phyloP scores from a whole-genome alignment of 768 basidiomycete genomes.

The Amanita jacksonii region DNA sequence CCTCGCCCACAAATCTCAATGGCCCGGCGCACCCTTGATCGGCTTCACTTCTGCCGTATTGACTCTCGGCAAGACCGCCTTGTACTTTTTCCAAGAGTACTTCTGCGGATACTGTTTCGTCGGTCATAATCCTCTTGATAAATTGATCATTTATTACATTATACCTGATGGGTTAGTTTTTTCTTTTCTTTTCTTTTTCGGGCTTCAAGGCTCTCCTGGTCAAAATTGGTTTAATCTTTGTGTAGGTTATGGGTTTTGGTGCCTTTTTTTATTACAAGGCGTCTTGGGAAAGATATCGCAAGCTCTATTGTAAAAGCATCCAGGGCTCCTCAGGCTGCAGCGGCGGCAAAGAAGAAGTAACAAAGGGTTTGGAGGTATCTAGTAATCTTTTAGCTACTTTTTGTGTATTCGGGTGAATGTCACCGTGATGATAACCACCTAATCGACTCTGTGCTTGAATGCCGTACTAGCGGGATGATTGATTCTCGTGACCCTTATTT shows the following conservation, averaged over 20 bases:
- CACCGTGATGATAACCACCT: too few species aligned
- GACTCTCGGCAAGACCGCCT: slow-evolving; percentile 77
- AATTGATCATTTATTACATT: slow-evolving; percentile 53
- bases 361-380: too few species aligned
- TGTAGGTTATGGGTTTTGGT: slow-evolving; percentile 69
- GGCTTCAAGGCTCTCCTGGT: not conserved
- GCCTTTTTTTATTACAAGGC: slow-evolving; percentile 49
- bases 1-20: slow-evolving; percentile 50
- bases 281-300: slow-evolving; percentile 55
- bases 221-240: not conserved
- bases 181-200: too few species aligned
- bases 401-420: too few species aligned
- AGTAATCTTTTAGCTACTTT: too few species aligned
- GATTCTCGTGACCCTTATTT: too few species aligned
- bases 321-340: slow-evolving; percentile 6
- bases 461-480: too few species aligned
- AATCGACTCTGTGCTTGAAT: too few species aligned
- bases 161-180: slow-evolving; percentile 66
- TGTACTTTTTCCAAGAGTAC: slow-evolving; percentile 80
- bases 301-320: slow-evolving; percentile 25
- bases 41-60: slow-evolving; percentile 67
- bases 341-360: slow-evolving; percentile 6
- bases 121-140: slow-evolving; percentile 59
- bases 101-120: slow-evolving; percentile 63
- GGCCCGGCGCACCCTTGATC: slow-evolving; percentile 60